Conservation (phyloP, 306 rosid species). For the Alnus glutinosa region DNA sequence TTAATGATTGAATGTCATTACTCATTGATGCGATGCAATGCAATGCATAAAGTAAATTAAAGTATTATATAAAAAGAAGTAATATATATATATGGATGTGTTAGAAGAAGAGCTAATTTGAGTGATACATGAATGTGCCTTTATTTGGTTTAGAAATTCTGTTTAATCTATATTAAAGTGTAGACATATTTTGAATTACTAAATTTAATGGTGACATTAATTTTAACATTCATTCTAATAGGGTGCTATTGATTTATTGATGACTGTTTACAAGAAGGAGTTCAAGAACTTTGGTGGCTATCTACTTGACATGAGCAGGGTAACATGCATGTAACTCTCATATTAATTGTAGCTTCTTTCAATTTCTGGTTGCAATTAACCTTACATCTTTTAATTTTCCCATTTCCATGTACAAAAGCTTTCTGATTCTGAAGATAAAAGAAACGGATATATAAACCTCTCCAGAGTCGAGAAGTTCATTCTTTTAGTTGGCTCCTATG, state of each 20-base stretch:
- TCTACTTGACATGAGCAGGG: conserved; percentile 51
- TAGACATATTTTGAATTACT: no score
- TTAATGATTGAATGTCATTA: no score
- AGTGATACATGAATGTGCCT: no score
- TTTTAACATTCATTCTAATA: conserved; percentile 1
- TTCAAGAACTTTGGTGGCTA: conserved; percentile 54
- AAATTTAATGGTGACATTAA: neutral
- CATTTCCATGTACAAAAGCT: conserved; percentile 7
- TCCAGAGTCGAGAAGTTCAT: conserved; percentile 59
- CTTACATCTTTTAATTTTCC: neutral
- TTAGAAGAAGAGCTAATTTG: no score
- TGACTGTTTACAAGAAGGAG: conserved; percentile 46
- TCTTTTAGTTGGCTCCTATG: conserved; percentile 43
- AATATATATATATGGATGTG: no score
- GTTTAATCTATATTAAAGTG: no score
- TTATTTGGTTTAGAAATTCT: no score
- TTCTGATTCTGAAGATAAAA: conserved; percentile 37
- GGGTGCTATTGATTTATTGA: conserved; percentile 51
- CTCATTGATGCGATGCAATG: no score
- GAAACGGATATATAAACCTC: conserved; percentile 35
- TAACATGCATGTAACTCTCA: conserved; percentile 14
- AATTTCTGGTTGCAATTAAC: neutral
- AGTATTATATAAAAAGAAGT: no score
- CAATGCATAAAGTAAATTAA: no score
- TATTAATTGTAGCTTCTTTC: neutral